Base-by-base conservation (phyloP, 179 eudicot species). In the Actinidia arguta region DNA sequence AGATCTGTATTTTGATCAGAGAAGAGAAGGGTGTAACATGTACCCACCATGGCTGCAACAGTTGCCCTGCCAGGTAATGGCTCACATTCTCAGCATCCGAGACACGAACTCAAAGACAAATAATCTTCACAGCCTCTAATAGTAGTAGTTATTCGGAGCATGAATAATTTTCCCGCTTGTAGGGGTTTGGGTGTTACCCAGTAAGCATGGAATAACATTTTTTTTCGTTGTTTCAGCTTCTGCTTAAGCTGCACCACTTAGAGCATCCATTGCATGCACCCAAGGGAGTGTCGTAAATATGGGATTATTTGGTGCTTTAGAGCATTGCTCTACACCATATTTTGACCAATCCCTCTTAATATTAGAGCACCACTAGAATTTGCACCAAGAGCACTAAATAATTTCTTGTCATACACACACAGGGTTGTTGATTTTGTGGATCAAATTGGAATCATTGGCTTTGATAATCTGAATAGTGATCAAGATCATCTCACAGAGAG, bases 391-490 rank as follows among this genome's bases (percentile, higher is more conserved):
- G n/a, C n/a, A n/a, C n/a, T n/a, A n/a, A n/a, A n/a, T n/a, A n/a
- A n/a, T n/a, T n/a, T n/a, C n/a, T 1, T 5, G 5, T 55, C 59
- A 55, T 55, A 17, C 59, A 55, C 70, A 27, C 70, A 64, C 12
- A 55, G 52, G 27, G 77, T 6, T 70, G 82, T 69, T 80, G 77
- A 39, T 71, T 54, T 39, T 20, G 46, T 9, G 1, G 70, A 66
- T 13, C 3, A 4, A 6, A 25, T 8, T 62, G 76, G 71, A 70
- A 70, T 80, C 82, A 80, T 80, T 2, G 76, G 77, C 82, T 56
- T 36, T 36, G 46, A 66, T 66, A 13, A 66, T 44, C 31, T 24
- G 55, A 12, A 10, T 10, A 75, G 70, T 8, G 70, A 31, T 66
- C 70, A 31, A 25, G 18, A 66, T 66, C 44, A 66, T 66, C 46